phyloP scores from a whole-genome alignment of 2,329 filamentous ascomycete genomes.

The Penicillium sp. region DNA sequence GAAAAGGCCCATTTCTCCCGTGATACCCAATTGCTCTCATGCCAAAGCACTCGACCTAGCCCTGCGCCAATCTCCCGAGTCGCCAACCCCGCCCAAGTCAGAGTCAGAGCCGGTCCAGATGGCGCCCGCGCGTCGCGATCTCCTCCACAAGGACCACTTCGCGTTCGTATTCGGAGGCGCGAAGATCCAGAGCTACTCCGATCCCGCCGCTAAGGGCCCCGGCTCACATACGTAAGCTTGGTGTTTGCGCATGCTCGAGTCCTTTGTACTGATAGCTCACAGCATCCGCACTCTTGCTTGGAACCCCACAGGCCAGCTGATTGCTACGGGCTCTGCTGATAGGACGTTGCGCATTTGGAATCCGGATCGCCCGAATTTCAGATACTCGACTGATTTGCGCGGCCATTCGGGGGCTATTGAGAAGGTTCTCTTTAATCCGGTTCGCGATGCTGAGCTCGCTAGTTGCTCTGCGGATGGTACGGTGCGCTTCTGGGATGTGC shows the following conservation, averaged over 20 bases:
- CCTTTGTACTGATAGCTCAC: constrained; percentile 8
- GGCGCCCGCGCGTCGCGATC: constrained; percentile 42
- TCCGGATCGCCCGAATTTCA: constrained; percentile 49
- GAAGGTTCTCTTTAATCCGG: constrained; percentile 53
- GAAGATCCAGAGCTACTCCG: constrained; percentile 71
- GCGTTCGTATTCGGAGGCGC: constrained; percentile 65
- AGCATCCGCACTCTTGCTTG: constrained; percentile 81
- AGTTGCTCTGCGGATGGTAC: constrained; percentile 54
- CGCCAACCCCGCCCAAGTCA: no score
- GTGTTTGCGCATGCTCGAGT: constrained; percentile 22
- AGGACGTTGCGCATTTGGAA: constrained; percentile 95
- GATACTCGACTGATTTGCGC: constrained; percentile 52
- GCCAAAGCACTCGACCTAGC: constrained; percentile 2
- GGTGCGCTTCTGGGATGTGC: constrained; percentile 54
- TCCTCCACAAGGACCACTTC: constrained; percentile 67
- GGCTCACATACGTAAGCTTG: constrained; percentile 59
- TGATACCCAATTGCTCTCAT: no score
- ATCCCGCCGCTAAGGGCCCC: constrained; percentile 58
- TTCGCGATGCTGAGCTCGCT: constrained; percentile 51
- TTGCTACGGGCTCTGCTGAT: constrained; percentile 87
- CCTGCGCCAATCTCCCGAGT: constrained; percentile 6
- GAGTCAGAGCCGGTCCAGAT: constrained; percentile 24
- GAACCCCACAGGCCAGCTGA: constrained; percentile 80
- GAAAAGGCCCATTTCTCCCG: no score
- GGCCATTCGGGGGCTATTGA: constrained; percentile 51